Conservation (phyloP, 345 rosid genomes). For the Camelina sativa region DNA sequence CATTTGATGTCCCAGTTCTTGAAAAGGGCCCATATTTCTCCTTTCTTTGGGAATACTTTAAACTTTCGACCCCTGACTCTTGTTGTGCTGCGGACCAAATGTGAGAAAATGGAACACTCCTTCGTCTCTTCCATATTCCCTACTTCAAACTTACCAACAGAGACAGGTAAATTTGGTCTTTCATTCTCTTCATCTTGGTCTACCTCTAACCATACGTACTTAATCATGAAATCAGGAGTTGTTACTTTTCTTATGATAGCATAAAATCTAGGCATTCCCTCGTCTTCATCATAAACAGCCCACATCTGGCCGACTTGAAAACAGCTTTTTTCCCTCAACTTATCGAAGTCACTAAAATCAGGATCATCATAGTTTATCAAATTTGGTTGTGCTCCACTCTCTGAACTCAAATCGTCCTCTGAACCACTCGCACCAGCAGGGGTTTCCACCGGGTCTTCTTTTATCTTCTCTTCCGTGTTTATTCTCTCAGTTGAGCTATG, state of each 20-base stretch:
- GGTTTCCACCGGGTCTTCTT: constrained; percentile 39
- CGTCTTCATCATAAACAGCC: constrained; percentile 85
- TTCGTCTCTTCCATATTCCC: constrained; percentile 45
- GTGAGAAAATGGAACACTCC: constrained; percentile 65
- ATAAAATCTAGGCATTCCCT: constrained; percentile 90
- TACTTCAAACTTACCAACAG: constrained; percentile 63
- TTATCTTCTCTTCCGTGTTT: constrained; percentile 32
- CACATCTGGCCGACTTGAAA: constrained; percentile 76
- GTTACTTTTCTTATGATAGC: constrained; percentile 63
- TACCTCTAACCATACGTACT: constrained; percentile 72
- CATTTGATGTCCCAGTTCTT: constrained; percentile 66
- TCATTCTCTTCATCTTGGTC: constrained; percentile 47
- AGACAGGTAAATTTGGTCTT: constrained; percentile 58
- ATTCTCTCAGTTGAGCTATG: constrained; percentile 25
- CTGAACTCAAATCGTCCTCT: constrained; percentile 40
- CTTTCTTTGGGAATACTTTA: constrained; percentile 68
- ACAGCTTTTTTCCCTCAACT: constrained; percentile 45
- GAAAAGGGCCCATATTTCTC: constrained; percentile 89
- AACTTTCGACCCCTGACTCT: constrained; percentile 39
- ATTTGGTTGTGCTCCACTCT: constrained; percentile 44
- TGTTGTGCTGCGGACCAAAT: constrained; percentile 46
- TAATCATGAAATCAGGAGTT: constrained; percentile 56
- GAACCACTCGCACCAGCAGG: constrained; percentile 28
- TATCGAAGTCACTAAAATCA: constrained; percentile 72
- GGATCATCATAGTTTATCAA: constrained; percentile 57